Percentiles rank a stretch among this genome's conserved stretches.
These are phyloP conservation scores for Fusarium burgessii DNA, from an alignment of 2,329 filamentous ascomycete species.

Conservation along the genomic window DNA sequence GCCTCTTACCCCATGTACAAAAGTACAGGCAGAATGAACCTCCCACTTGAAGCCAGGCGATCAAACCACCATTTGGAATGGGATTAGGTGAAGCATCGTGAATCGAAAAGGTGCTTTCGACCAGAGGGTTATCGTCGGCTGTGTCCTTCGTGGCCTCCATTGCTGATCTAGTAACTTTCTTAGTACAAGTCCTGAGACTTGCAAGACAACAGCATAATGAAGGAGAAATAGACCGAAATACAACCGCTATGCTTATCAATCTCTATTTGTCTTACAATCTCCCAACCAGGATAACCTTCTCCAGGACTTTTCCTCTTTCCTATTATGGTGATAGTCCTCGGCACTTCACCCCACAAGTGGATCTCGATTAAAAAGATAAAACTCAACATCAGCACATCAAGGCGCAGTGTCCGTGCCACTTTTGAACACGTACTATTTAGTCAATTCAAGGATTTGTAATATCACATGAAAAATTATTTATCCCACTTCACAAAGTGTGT, in stretches of 20 bases:
- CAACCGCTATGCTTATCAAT: not conserved
- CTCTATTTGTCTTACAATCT: not conserved
- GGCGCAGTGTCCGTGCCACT: not conserved
- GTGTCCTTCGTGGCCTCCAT: not conserved
- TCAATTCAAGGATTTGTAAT: not conserved
- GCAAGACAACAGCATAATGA: not conserved
- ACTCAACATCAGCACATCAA: constrained; percentile 4
- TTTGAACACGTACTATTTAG: not conserved
- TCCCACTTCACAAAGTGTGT: not conserved
- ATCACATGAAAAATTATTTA: not conserved
- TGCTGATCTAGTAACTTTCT: not conserved
- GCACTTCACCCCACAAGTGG: not conserved
- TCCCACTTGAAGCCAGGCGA: constrained; percentile 41
- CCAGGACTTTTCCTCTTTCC: not conserved
- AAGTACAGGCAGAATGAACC: constrained; percentile 44
- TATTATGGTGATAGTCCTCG: not conserved
- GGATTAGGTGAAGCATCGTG: not conserved
- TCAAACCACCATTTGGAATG: constrained; percentile 27
- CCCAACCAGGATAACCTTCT: not conserved
- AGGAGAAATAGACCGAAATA: not conserved
- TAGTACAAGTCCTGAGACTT: not conserved
- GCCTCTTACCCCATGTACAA: constrained; percentile 38
- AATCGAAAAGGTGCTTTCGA: not conserved
- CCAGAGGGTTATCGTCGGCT: not conserved
- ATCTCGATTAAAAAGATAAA: not conserved